Evolutionary conservation across 2,329 filamentous ascomycete species (phyloP).

Genomic region (Hypoxylon sp.): DNA sequence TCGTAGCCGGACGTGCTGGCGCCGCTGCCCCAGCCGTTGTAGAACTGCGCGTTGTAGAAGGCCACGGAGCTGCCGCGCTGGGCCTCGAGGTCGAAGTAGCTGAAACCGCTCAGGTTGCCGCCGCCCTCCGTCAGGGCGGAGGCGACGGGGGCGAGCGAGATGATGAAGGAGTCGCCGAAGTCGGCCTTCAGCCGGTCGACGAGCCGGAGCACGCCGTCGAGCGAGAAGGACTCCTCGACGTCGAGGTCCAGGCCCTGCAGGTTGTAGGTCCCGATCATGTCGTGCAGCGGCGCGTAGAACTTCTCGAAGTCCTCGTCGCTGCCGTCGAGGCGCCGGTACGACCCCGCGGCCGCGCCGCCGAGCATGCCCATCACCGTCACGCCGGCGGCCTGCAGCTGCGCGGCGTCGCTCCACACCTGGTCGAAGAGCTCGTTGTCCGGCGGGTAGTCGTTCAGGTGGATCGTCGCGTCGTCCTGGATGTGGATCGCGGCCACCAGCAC

Average conservation of each 20-base stretch:
- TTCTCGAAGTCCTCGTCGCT: constrained; percentile 69
- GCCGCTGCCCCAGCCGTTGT: constrained; percentile 82
- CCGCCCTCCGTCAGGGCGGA: constrained; percentile 67
- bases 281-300: constrained; percentile 75
- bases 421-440: constrained; percentile 73
- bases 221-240: constrained; percentile 78
- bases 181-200: constrained; percentile 74
- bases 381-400: constrained; percentile 74
- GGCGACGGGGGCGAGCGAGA: constrained; percentile 84
- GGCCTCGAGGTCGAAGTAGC: constrained; percentile 77
- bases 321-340: constrained; percentile 68
- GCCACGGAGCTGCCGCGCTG: constrained; percentile 71
- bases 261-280: constrained; percentile 66
- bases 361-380: constrained; percentile 87
- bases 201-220: constrained; percentile 70
- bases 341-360: constrained; percentile 82
- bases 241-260: constrained; percentile 80
- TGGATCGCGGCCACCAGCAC: constrained; percentile 89
- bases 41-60: constrained; percentile 95
- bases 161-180: constrained; percentile 75
- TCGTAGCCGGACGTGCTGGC: constrained; percentile 58
- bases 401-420: constrained; percentile 81
- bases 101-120: constrained; percentile 80
- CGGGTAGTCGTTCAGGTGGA: constrained; percentile 82
- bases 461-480: constrained; percentile 73